Evolutionary conservation across 2,329 filamentous ascomycete species (phyloP).

Genomic region (Fusarium sp.): DNA sequence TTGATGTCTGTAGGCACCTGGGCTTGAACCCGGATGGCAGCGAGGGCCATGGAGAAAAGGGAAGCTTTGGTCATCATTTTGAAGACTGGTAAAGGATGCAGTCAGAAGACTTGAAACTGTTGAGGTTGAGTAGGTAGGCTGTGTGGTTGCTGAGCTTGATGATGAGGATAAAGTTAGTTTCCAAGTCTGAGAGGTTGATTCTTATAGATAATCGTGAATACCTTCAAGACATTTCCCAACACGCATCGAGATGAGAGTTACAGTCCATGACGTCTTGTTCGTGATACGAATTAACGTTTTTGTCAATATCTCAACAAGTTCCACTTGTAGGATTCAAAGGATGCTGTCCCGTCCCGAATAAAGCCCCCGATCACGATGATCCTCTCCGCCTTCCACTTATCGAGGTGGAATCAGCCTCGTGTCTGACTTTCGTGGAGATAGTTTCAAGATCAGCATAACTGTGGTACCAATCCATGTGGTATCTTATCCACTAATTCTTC

Average conservation of each 20-base stretch:
- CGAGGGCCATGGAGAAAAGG: not conserved
- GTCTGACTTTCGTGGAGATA: not conserved
- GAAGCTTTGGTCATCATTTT: constrained; percentile 5
- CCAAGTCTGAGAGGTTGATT: no score
- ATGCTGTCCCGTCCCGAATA: not conserved
- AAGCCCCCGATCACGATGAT: not conserved
- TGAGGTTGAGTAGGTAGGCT: not conserved
- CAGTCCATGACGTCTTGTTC: not conserved
- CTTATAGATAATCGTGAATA: not conserved
- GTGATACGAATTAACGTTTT: not conserved
- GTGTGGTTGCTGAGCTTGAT: not conserved
- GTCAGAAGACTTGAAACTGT: fast-evolving
- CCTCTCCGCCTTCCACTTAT: not conserved
- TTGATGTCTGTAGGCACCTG: not conserved
- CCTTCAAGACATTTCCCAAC: fast-evolving
- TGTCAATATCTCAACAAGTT: not conserved
- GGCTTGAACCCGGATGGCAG: constrained; percentile 3
- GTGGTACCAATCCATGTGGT: not conserved
- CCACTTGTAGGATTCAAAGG: not conserved
- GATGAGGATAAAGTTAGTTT: not conserved
- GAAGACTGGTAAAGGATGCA: not conserved
- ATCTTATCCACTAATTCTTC: not conserved
- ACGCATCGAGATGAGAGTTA: not conserved
- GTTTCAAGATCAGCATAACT: not conserved
- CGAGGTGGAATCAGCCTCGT: not conserved